phyloP scores from a whole-genome alignment of 352 stramenopile species.

The Phytophthora foliorum region DNA sequence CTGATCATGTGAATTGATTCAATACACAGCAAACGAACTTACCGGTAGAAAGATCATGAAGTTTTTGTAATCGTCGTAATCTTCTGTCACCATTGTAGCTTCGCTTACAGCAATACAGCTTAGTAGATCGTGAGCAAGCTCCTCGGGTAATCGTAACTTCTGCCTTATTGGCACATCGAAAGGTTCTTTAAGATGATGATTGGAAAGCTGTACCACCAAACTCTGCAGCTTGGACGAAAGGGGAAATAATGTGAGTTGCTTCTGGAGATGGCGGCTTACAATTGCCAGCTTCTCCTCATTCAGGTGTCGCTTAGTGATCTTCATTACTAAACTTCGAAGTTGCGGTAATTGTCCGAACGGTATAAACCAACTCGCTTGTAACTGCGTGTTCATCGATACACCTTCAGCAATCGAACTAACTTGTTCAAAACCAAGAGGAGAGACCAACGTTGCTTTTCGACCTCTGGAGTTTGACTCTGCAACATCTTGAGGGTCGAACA shows the following conservation, averaged over 20 bases:
- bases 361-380: conserved; percentile 74
- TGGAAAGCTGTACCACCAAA: conserved; percentile 48
- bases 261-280: conserved; percentile 58
- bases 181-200: conserved; percentile 23
- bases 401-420: conserved; percentile 7
- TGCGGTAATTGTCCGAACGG: conserved; percentile 61
- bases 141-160: conserved; percentile 12
- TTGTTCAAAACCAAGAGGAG: conserved; percentile 23
- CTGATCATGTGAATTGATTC: not conserved
- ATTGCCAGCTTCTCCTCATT: conserved; percentile 61
- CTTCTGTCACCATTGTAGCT: not conserved
- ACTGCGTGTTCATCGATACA: conserved; percentile 39
- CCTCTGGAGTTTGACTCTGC: not conserved
- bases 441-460: conserved; percentile 18
- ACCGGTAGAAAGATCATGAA: conserved; percentile 45
- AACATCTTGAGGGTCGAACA: conserved; percentile 37
- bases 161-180: not conserved
- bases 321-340: conserved; percentile 57
- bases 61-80: conserved; percentile 18
- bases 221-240: conserved; percentile 51
- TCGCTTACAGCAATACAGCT: conserved; percentile 21
- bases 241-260: conserved; percentile 56
- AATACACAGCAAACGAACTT: conserved; percentile 7
- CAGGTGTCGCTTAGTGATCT: conserved; percentile 65
- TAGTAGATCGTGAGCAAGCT: conserved; percentile 29